These are phyloP conservation scores for Phytopythium litorale DNA, from an alignment of 352 stramenopile genomes.

Conservation along the genomic window DNA sequence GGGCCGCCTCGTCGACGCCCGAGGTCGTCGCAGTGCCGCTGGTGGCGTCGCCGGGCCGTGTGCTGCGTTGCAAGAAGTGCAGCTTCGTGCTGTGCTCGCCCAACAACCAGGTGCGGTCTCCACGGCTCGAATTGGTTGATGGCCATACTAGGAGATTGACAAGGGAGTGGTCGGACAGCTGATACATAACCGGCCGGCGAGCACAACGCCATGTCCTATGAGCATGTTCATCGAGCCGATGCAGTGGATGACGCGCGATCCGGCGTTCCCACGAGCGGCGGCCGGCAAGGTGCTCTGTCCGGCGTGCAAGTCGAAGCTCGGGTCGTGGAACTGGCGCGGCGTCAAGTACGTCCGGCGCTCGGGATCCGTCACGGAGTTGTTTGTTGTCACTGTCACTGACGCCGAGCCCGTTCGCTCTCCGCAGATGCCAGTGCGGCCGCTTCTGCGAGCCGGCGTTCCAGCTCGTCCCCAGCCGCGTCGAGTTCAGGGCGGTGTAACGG, in stretches of 20 bases:
- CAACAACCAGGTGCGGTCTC: conserved; percentile 36
- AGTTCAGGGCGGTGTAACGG: conserved; percentile 25
- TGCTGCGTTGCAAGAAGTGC: conserved; percentile 55
- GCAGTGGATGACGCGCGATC: conserved; percentile 49
- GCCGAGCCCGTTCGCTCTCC: not conserved
- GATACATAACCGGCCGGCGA: not conserved
- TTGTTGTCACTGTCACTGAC: not conserved
- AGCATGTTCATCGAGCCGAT: conserved; percentile 62
- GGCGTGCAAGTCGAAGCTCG: conserved; percentile 65
- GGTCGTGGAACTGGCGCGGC: conserved; percentile 74
- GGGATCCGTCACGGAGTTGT: not conserved
- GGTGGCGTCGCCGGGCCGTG: conserved; percentile 12
- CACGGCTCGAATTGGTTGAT: not conserved
- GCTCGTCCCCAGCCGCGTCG: conserved; percentile 46
- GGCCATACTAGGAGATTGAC: not conserved
- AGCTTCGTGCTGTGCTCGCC: conserved; percentile 43
- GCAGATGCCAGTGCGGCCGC: conserved; percentile 53
- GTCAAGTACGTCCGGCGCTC: conserved; percentile 46
- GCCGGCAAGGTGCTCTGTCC: conserved; percentile 66
- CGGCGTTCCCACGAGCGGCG: conserved; percentile 26
- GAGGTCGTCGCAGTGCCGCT: conserved; percentile 26
- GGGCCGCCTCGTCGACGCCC: conserved; percentile 20
- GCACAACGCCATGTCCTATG: not conserved
- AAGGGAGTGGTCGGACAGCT: not conserved
- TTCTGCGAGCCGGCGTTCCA: conserved; percentile 62